Conservation (phyloP, 768 basidiomycete genomes). For the Xerocomellus intermedius region DNA sequence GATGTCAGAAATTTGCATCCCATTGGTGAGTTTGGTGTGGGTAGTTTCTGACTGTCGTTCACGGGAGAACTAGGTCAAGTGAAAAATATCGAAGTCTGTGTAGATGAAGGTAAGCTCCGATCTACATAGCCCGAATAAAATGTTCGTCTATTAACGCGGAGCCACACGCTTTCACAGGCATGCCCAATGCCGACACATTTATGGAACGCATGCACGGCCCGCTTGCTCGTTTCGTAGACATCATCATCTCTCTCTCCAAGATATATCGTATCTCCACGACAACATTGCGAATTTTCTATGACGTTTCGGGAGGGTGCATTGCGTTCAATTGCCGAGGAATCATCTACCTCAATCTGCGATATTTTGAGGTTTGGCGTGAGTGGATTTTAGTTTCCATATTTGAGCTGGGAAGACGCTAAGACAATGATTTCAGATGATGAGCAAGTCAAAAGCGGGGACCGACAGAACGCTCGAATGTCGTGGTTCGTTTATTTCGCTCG, state of each 20-base stretch:
- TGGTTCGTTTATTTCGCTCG: background rate
- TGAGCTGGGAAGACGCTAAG: background rate
- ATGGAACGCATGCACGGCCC: constrained; percentile 47
- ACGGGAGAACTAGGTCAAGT: constrained; percentile 2
- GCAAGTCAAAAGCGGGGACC: background rate
- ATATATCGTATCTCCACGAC: constrained; percentile 69
- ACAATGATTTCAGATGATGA: background rate
- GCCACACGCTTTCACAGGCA: background rate
- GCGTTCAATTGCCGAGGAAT: constrained; percentile 88
- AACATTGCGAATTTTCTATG: constrained; percentile 81
- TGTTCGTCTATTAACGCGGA: background rate
- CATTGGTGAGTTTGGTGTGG: background rate
- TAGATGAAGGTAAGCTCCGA: constrained; percentile 49
- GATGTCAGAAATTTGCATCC: background rate
- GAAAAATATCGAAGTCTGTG: constrained; percentile 52
- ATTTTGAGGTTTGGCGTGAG: constrained; percentile 55
- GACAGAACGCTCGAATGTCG: background rate
- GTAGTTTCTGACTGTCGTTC: background rate
- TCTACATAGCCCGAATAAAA: background rate
- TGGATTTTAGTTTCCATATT: constrained; percentile 4
- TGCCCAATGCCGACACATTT: constrained; percentile 39
- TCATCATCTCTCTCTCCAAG: constrained; percentile 58
- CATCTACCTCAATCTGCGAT: constrained; percentile 71
- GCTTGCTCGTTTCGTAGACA: constrained; percentile 65
- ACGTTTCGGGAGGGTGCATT: constrained; percentile 70